Evolutionary conservation across 163 green algal species (phyloP).

Genomic region (Coccomyxa subellipsoidea): DNA sequence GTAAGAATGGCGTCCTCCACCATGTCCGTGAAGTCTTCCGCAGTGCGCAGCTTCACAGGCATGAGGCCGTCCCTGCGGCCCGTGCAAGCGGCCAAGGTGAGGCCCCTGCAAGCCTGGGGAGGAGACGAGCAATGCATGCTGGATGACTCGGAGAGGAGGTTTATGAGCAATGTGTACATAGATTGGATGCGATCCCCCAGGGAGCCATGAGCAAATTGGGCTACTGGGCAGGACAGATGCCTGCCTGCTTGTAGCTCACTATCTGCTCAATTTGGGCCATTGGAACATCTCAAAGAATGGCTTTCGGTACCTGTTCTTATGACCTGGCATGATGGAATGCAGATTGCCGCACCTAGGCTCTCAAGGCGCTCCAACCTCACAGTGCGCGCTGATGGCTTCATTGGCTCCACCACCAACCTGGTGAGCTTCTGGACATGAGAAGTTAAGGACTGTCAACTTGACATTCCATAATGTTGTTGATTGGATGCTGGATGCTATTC

Average conservation of each 20-base stretch:
- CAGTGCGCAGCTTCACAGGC: conserved; percentile 5
- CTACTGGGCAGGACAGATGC: background rate
- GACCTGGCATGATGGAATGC: too few species aligned
- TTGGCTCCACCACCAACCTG: conserved; percentile 5
- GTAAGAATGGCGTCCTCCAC: background rate
- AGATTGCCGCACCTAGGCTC: background rate
- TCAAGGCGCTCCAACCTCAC: conserved; percentile 5
- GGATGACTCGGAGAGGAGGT: background rate
- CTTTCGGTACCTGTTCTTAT: too few species aligned
- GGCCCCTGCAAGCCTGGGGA: background rate
- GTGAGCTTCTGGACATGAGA: background rate
- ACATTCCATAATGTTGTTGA: too few species aligned
- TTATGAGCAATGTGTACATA: too few species aligned
- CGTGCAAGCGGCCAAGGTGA: background rate
- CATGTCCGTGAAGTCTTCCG: background rate
- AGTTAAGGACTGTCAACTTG: too few species aligned
- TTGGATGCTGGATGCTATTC: too few species aligned
- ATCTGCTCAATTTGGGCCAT: too few species aligned
- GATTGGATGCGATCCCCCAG: too few species aligned
- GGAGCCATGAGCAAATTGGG: too few species aligned
- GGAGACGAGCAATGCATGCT: background rate
- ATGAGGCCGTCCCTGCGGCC: background rate
- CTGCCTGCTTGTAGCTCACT: too few species aligned
- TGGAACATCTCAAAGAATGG: too few species aligned
- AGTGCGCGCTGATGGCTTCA: background rate